A percentile compares a stretch with the other conserved stretches of the same genome.
Evolutionary conservation across 2,329 filamentous ascomycete genomes (phyloP).

Genomic region (Sclerotinia glacialis): DNA sequence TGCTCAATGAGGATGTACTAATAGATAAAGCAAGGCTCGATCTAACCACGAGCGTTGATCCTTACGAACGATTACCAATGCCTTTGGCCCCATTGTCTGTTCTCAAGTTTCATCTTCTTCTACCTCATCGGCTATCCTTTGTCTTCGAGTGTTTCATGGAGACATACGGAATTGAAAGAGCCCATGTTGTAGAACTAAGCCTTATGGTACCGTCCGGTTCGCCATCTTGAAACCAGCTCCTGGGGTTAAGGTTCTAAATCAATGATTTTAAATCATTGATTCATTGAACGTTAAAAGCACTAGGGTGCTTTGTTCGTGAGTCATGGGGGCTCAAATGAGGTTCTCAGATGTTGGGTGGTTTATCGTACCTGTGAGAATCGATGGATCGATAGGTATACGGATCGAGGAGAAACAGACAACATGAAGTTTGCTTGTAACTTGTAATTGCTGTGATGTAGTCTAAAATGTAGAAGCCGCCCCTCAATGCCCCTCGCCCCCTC

Average conservation of each 20-base stretch:
- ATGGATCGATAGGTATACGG: too few relatives aligned
- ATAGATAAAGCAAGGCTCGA: not conserved
- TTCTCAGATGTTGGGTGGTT: not conserved
- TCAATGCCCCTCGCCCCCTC: conserved; percentile 11
- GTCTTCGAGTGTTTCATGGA: not conserved
- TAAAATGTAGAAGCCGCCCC: not conserved
- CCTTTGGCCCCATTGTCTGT: conserved; percentile 5
- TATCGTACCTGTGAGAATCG: not conserved
- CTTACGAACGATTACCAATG: conserved; percentile 2
- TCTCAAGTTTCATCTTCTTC: conserved; percentile 18
- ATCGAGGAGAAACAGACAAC: not conserved
- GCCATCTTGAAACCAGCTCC: not conserved
- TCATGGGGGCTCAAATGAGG: not conserved
- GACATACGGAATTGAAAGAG: not conserved
- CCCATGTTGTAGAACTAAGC: not conserved
- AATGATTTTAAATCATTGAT: not conserved
- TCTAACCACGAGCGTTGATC: conserved; percentile 10
- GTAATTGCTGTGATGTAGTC: not conserved
- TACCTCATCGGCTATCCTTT: not conserved
- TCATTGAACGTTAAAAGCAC: not conserved
- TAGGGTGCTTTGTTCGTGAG: not conserved
- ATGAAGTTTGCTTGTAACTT: not conserved
- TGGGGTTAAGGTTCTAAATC: too few relatives aligned
- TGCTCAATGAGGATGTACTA: not conserved
- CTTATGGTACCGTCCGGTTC: conserved; percentile 4